Percentiles rank a stretch among this genome's conserved stretches.
Conservation (phyloP, 129 eudicot species). For the Centaurea solstitialis region DNA sequence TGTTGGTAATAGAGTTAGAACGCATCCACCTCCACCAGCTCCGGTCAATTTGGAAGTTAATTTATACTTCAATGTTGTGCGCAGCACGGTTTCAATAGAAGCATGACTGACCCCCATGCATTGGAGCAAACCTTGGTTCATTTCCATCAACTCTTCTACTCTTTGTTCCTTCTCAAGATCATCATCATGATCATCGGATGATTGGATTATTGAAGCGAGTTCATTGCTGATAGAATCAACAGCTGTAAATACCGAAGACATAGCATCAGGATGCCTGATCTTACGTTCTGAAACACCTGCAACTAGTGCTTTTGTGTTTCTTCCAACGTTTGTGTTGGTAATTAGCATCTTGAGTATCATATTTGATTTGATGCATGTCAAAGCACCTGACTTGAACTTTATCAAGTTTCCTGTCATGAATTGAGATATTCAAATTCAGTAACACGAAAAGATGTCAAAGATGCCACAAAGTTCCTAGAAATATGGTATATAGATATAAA, state of each 20-base stretch:
- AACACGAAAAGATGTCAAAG: neutral
- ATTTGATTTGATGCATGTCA: constrained; percentile 80
- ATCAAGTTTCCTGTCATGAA: constrained; percentile 75
- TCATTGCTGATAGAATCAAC: constrained; percentile 91
- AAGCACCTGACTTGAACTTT: constrained; percentile 82
- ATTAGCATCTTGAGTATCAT: constrained; percentile 89
- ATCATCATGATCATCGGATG: constrained; percentile 49
- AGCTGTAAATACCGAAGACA: constrained; percentile 83
- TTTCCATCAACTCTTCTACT: constrained; percentile 88
- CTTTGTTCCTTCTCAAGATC: constrained; percentile 71
- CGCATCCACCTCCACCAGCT: constrained; percentile 99
- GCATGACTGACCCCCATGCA: constrained; percentile 99
- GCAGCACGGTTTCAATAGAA: constrained; percentile 79
- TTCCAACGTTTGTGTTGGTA: constrained; percentile 93
- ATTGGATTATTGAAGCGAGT: constrained; percentile 66
- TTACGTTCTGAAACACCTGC: constrained; percentile 91
- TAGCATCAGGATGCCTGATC: constrained; percentile 75
- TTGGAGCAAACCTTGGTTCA: constrained; percentile 95
- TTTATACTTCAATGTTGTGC: constrained; percentile 71
- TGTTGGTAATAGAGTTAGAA: constrained; percentile 83
- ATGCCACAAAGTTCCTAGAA: neutral
- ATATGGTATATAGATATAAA: constrained; percentile 6
- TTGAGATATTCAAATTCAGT: neutral
- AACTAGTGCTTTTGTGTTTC: constrained; percentile 92
- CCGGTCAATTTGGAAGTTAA: constrained; percentile 86